Conservation (phyloP, 768 basidiomycete genomes). For the Coprinopsis strossmayeri region DNA sequence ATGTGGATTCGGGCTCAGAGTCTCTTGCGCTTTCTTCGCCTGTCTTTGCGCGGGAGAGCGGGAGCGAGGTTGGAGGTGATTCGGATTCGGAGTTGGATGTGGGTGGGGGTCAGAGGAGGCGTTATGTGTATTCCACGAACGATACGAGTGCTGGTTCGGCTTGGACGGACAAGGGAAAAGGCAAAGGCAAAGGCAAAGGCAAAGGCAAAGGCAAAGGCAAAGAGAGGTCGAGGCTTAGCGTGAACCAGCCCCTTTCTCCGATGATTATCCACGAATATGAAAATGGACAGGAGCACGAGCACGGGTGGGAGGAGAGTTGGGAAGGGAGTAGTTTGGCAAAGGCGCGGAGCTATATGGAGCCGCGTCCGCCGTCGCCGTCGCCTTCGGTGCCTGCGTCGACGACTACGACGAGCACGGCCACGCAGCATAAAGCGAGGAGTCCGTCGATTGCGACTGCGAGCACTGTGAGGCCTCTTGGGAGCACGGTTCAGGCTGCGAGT, state of each 20-base stretch:
- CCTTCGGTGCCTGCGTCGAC: not conserved
- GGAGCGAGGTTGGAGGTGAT: constrained; percentile 7
- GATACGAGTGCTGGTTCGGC: no score
- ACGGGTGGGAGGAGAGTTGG: no score
- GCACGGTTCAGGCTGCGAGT: no score
- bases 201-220: no score
- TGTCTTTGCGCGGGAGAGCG: not conserved
- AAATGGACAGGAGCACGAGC: no score
- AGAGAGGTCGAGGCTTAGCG: no score
- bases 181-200: no score
- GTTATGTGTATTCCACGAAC: constrained; percentile 6
- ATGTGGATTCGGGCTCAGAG: not conserved
- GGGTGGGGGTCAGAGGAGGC: constrained; percentile 2
- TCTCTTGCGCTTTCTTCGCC: not conserved
- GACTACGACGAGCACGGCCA: not conserved
- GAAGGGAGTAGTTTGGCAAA: not conserved
- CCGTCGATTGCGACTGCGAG: not conserved
- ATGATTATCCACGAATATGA: no score
- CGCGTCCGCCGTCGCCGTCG: no score
- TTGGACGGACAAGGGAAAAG: no score
- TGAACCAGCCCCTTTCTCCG: no score
- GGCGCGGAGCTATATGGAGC: no score
- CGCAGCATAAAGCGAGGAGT: not conserved
- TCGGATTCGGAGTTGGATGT: constrained; percentile 10
- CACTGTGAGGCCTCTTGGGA: not conserved